Evolutionary conservation across 2,329 filamentous ascomycete genomes (phyloP), one percentile per base, ranked within the genome.

Genomic region (Pestalotiopsis fici): DNA sequence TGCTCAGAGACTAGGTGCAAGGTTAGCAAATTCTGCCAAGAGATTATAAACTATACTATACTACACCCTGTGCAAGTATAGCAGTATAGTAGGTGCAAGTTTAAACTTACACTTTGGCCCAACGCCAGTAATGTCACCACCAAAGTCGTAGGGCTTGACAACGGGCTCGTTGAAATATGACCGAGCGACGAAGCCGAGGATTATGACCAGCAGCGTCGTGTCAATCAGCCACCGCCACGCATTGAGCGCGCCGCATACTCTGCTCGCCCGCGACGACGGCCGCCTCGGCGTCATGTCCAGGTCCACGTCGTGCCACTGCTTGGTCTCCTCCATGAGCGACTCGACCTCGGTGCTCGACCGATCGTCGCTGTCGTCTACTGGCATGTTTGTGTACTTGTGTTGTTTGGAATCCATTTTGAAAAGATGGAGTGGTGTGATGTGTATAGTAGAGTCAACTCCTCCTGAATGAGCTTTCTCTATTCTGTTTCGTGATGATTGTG

Each of bases 301-400:
- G 63, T 77, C 71, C 56, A 74, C 71, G 50, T 75, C 71, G 37
- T 76, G 72, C 74, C 76, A 77, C 54, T 75, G 73, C 72, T 81
- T 79, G 66, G 77, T 78, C 28, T 79, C 78, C 64, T 77, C 78
- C 73, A 82, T 80, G 62, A 83, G 71, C 4, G 80, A 81, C 66
- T 80, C 80, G 66, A 82, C 80, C 69, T 82, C 81, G 65, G 80
- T 83, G 73, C 76, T 80, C 28, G 77, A 80, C 47, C 77, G 74
- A 67, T 78, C 76, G 25, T 79, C 76, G 63, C 76, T 74, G 59
- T 80, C 78, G n/a, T 77, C 76, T 27, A 73, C 65, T 37, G 74
- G 70, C 59, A 80, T 65, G 66, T 75, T 74, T 57, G 75, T 71
- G 71, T 80, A 79, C 66, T 77, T 74, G 64, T 69, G 65, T 28